A percentile compares a stretch with the other conserved stretches of the same genome.
Conservation (phyloP, 371 early-diverging fungal genomes). For the Syncephalastrum contaminatum region DNA sequence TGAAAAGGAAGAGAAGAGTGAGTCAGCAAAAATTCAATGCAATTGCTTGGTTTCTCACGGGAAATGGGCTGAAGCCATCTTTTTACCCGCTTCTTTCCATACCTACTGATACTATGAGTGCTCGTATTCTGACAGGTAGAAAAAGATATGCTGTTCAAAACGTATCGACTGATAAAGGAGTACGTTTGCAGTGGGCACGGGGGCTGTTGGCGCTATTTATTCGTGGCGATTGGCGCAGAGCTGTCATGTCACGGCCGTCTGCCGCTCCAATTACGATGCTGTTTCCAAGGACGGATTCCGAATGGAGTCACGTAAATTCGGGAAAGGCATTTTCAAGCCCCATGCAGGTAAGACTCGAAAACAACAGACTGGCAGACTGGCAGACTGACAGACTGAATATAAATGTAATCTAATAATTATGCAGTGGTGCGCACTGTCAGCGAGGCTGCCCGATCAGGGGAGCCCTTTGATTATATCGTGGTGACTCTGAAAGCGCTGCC, state of each 20-base stretch:
- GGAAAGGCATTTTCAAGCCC: slow-evolving; percentile 63
- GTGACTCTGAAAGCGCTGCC: slow-evolving; percentile 79
- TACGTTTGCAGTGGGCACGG: slow-evolving; percentile 67
- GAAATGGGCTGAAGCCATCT: too few relatives aligned
- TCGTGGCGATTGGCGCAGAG: slow-evolving; percentile 67
- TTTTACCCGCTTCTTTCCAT: too few relatives aligned
- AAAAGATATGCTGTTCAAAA: background rate
- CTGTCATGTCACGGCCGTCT: slow-evolving; percentile 69
- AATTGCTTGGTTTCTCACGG: too few relatives aligned
- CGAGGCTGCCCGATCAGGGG: slow-evolving; percentile 37
- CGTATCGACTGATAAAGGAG: background rate
- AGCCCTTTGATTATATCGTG: slow-evolving; percentile 68
- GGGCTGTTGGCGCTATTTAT: slow-evolving; percentile 79
- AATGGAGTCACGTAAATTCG: slow-evolving; percentile 65
- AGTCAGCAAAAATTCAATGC: too few relatives aligned
- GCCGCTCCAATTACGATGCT: slow-evolving; percentile 76
- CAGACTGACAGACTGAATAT: background rate
- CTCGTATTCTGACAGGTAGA: slow-evolving; percentile 7
- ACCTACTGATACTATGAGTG: background rate
- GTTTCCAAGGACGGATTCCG: slow-evolving; percentile 65
- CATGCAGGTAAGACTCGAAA: slow-evolving; percentile 39
- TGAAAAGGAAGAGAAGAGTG: too few relatives aligned
- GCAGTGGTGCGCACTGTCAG: slow-evolving; percentile 54
- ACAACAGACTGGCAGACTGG: too few relatives aligned
- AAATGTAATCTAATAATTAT: too few relatives aligned